Base-by-base conservation (phyloP, 2,329 filamentous ascomycete species). In the Neonectria neomacrospora region DNA sequence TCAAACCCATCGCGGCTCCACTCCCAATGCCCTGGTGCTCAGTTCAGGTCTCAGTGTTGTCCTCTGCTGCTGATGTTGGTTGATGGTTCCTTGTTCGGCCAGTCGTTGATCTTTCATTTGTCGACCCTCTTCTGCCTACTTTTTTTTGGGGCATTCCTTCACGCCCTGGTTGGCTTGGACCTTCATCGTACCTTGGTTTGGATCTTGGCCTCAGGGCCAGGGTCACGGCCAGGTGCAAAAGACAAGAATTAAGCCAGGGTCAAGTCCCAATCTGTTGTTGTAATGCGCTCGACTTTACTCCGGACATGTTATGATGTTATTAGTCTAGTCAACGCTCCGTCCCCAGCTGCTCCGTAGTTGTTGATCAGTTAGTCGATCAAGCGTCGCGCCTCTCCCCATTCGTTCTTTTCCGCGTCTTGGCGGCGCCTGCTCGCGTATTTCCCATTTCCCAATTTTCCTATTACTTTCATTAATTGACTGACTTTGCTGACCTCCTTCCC, bases 221-320 rank as follows among this genome's bases (percentile, higher is more conserved):
- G 47, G 4, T 12, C 23, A 30, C 16, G 12, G 10, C 28, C 20
- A 26, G 56, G 37, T 34, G 18, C 42, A 16, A 54, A 41, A 48
- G 52, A n/a, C 34, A 1, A 16, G 18, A 44, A 37, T 14, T 14
- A 18, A 32, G 37, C 9, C 55, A 12, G 20, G 20, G 34, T 48
- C 56, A 59, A 28, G 30, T 37, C 30, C 48, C 56, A 59, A 47
- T 54, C 44, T 59, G 14, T 48, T 32, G 41, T 34, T 51, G 30
- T 54, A 44, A 52, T 51, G 52, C 54, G 41, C 22, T 26, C 45
- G 48, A 8, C 42, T 20, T 26, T 39, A n/a, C 23, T 59, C 11
- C 28, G 28, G n/a, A 30, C 18, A 39, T 57, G 39, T 44, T 39
- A 50, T 50, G 34, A n/a, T 37, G 34, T 37, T 37, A 37, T 37